These are phyloP conservation scores for Alternaria burnsii DNA, from an alignment of 2,329 filamentous ascomycete genomes.

Conservation along the genomic window DNA sequence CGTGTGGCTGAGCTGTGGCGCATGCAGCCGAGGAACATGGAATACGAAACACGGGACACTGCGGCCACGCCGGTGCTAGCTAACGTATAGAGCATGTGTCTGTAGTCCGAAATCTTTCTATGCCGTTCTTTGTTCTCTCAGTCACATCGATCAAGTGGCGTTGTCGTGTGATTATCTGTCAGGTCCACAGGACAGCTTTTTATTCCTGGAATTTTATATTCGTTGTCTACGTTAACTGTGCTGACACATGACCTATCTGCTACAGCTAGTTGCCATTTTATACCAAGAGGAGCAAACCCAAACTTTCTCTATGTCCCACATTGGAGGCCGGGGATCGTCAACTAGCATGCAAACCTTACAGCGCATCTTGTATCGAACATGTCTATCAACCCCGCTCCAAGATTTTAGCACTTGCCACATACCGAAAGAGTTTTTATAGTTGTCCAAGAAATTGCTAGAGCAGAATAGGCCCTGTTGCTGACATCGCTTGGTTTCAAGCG, in stretches of 20 bases:
- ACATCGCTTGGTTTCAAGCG: background rate
- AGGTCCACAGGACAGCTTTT: background rate
- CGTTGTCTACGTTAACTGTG: background rate
- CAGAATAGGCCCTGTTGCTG: background rate
- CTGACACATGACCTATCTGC: background rate
- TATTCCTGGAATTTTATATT: background rate
- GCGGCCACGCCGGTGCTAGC: background rate
- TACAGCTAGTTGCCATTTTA: background rate
- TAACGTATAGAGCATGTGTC: background rate
- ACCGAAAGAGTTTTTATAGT: background rate
- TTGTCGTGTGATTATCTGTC: too few species aligned
- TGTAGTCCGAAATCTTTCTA: background rate
- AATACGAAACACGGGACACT: background rate
- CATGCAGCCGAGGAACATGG: constrained; percentile 5
- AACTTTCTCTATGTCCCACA: background rate
- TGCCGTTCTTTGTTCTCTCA: background rate
- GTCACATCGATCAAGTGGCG: background rate
- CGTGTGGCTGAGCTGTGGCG: constrained; percentile 15
- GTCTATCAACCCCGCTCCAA: background rate
- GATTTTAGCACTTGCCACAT: background rate
- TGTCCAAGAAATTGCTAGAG: background rate
- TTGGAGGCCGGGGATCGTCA: background rate
- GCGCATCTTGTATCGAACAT: background rate
- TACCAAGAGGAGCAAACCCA: background rate
- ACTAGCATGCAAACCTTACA: background rate